phyloP scores from a whole-genome alignment of 352 stramenopile genomes.

The Pythium chondricola region DNA sequence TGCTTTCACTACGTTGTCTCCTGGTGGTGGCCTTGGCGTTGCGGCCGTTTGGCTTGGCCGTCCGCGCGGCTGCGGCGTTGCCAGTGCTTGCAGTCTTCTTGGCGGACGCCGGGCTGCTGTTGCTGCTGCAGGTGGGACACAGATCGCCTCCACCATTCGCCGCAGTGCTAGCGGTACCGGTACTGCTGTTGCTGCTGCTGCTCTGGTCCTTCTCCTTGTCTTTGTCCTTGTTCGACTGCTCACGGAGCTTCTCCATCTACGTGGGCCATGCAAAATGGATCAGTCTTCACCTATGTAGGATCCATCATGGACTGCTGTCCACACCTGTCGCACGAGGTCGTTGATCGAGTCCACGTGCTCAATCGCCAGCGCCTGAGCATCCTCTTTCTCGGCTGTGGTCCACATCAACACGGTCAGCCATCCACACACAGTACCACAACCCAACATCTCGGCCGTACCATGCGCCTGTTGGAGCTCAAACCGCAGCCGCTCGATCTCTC shows the following conservation, averaged over 20 bases:
- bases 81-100: no score
- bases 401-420: neutral
- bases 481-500: slow-evolving; percentile 64
- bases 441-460: no score
- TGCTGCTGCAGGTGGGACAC: no score
- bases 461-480: slow-evolving; percentile 70
- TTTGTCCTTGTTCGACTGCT: slow-evolving; percentile 19
- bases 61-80: no score
- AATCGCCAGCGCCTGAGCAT: slow-evolving; percentile 66
- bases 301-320: neutral
- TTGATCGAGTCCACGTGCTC: slow-evolving; percentile 82
- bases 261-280: neutral
- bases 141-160: no score
- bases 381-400: slow-evolving; percentile 54
- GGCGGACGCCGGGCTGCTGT: no score
- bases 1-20: no score
- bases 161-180: no score
- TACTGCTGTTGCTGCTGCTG: no score
- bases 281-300: neutral
- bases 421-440: neutral
- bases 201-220: no score
- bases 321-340: slow-evolving; percentile 66
- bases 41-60: no score
- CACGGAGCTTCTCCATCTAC: slow-evolving; percentile 60
- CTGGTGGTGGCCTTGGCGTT: no score